Percentiles rank a stretch among this genome's conserved stretches.
phyloP scores from a whole-genome alignment of 345 rosid genomes.

The Schrenkiella parvula region DNA sequence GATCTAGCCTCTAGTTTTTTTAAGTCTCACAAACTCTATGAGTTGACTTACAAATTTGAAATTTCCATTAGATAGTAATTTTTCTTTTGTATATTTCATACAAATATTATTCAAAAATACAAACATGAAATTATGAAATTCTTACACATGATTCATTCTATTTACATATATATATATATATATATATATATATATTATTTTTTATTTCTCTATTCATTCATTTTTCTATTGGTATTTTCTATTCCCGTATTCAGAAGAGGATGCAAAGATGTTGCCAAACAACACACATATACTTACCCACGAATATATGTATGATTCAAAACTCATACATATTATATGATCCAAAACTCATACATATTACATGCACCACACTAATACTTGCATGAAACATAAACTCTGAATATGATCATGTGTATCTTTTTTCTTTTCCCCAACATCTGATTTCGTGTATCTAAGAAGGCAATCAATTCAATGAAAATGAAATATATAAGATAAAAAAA shows the following conservation, averaged over 20 bases:
- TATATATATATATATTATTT: no score
- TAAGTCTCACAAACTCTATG: neutral
- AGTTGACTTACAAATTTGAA: neutral
- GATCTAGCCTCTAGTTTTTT: neutral
- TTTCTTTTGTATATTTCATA: neutral
- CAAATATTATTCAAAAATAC: neutral
- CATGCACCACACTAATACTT: neutral
- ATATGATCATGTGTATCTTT: neutral
- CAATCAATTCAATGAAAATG: no score
- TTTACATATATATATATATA: no score
- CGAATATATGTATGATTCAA: neutral
- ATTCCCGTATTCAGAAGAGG: no score
- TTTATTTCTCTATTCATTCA: no score
- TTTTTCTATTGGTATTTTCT: no score
- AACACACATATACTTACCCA: neutral
- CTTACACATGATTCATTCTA: neutral
- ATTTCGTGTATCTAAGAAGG: no score
- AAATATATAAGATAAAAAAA: no score
- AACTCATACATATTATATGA: neutral
- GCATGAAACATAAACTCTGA: neutral
- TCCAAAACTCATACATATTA: neutral
- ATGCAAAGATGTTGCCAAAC: neutral
- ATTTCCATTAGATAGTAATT: neutral
- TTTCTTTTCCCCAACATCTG: no score
- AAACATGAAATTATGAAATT: neutral